Evolutionary conservation across 192 early-diverging fungal genomes (phyloP), one percentile per base, ranked within the genome.

Genomic region (Phycomyces blakesleeanus): DNA sequence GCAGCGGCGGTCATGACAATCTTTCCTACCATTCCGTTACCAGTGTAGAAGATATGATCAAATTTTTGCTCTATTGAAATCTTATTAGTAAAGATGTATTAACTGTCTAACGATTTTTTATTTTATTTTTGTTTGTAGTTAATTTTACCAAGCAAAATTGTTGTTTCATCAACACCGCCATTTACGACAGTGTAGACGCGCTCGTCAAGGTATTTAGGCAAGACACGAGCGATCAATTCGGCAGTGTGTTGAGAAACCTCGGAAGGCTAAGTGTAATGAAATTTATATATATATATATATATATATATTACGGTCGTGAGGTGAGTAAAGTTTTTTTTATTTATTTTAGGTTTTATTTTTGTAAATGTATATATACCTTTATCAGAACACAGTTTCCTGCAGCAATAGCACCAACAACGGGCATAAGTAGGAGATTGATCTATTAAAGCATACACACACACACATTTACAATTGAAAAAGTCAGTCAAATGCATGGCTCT

Each of bases 21-120:
- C 69, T 84, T 87, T 57, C 84, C 95, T 20, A 97, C 90, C 21
- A 52, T 18, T 18, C 82, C 84, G 67, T 79, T 87, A 50, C 95
- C 95, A 0, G 95, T 97, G 78, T 92, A 97, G 62, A 92, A 93
- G 68, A 91, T 93, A 71, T 92, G 85, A 75, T 97, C 90, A 50
- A 87, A 94, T 50, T 77, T 76, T 39, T 86, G 71, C 42, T 78
- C 73, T 16, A 93, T 79, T 59, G 92, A n/a, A n/a, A 69, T 59
- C 1, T 89, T 4, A 22, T 82, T 49, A 25, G 74, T 54, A 77
- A 24, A n/a, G n/a, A n/a, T n/a, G n/a, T n/a, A n/a, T n/a, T n/a
- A n/a, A n/a, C n/a, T n/a, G n/a, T n/a, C n/a, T n/a, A n/a, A n/a
- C n/a, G n/a, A n/a, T n/a, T n/a, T n/a, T n/a, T 6, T 87, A 53